Evolutionary conservation across 2,329 filamentous ascomycete species (phyloP).

Genomic region (Penicillium fuscoglaucum): DNA sequence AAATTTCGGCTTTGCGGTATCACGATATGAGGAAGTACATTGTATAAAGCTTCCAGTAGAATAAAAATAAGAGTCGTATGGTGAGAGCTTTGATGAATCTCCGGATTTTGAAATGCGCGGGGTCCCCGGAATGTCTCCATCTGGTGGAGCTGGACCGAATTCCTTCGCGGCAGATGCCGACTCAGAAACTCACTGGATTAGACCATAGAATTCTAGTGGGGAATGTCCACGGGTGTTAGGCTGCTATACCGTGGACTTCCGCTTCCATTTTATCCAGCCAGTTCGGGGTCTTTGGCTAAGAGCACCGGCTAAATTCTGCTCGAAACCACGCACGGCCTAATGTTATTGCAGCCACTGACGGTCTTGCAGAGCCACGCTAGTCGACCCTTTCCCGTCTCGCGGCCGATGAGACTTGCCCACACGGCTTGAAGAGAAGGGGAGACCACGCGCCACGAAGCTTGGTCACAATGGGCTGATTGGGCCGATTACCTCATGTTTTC

Average conservation of each 20-base stretch:
- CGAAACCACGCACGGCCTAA: constrained; percentile 4
- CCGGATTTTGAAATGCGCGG: constrained; percentile 1
- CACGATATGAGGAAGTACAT: background rate
- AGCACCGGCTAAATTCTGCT: constrained; percentile 6
- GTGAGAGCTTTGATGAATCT: background rate
- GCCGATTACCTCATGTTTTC: background rate
- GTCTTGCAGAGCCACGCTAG: background rate
- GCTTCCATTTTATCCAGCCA: constrained; percentile 1
- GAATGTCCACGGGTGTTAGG: background rate
- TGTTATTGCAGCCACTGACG: background rate
- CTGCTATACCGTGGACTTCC: background rate
- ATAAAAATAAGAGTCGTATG: background rate
- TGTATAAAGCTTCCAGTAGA: background rate
- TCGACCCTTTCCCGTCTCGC: constrained; percentile 5
- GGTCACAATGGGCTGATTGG: constrained; percentile 6
- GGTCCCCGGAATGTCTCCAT: constrained; percentile 8
- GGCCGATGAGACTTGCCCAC: background rate
- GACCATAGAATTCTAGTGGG: background rate
- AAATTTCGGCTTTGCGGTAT: background rate
- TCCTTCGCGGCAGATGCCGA: background rate
- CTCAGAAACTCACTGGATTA: background rate
- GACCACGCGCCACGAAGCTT: constrained; percentile 10
- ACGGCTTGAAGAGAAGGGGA: background rate
- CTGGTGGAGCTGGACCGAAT: background rate
- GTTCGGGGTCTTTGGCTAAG: background rate